phyloP scores from a whole-genome alignment of 257 asterid species.

The Dorcoceras hygrometricum region DNA sequence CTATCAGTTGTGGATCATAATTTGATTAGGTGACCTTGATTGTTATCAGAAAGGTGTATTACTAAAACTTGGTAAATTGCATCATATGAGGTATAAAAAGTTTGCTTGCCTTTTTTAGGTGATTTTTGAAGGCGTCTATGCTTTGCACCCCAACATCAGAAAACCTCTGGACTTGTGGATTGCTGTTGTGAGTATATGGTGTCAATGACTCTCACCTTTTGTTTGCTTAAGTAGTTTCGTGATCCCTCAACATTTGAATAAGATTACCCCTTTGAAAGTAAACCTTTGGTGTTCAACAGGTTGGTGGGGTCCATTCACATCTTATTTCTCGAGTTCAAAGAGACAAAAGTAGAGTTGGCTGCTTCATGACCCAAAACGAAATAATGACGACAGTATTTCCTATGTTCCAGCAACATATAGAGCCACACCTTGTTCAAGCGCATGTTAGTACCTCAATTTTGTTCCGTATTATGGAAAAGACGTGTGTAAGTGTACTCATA shows the following conservation, averaged over 20 bases:
- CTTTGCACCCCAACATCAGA: conserved; percentile 94
- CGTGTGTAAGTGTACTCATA: conserved; percentile 7
- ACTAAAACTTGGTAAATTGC: conserved; percentile 6
- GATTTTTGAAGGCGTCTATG: conserved; percentile 96
- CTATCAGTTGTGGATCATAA: not conserved
- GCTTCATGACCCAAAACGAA: conserved; percentile 88
- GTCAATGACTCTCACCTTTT: conserved; percentile 3
- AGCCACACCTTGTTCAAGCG: conserved; percentile 99
- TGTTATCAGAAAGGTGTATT: not conserved
- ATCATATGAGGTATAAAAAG: conserved; percentile 7
- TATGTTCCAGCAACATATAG: conserved; percentile 97
- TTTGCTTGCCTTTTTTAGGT: conserved; percentile 46
- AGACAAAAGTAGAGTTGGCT: conserved; percentile 89
- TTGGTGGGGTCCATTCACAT: conserved; percentile 99
- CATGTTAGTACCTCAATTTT: conserved; percentile 58
- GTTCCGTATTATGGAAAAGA: not conserved
- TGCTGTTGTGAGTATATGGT: conserved; percentile 87
- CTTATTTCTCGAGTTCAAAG: conserved; percentile 96
- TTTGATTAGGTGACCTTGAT: not conserved
- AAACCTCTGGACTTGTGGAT: conserved; percentile 91
- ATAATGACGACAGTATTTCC: conserved; percentile 96
- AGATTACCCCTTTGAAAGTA: conserved; percentile 22
- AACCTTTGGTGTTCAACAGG: conserved; percentile 52
- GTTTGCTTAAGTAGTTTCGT: conserved; percentile 21
- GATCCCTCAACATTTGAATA: conserved; percentile 13